Evolutionary conservation across 2,329 filamentous ascomycete species (phyloP).

Genomic region (Ceratocystis destructans): DNA sequence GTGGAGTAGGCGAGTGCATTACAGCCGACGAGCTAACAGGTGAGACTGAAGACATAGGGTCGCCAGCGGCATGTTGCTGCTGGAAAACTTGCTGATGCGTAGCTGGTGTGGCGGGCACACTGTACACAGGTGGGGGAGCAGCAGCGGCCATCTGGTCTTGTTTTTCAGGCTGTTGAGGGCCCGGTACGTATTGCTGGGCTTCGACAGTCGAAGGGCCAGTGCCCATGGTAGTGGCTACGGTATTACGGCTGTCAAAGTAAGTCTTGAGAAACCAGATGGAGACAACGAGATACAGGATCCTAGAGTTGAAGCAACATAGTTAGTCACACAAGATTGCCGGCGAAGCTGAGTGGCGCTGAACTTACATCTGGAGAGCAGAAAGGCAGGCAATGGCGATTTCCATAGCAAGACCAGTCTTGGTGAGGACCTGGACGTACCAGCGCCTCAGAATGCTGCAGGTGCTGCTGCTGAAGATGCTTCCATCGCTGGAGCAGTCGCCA

Average conservation of each 20-base stretch:
- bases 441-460: conserved; percentile 26
- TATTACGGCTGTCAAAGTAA: conserved; percentile 27
- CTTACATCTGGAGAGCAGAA: conserved; percentile 33
- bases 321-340: background rate
- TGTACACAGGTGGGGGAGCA: background rate
- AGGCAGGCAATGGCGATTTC: conserved; percentile 32
- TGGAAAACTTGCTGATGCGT: background rate
- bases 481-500: conserved; percentile 27
- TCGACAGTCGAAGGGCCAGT: conserved; percentile 20
- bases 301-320: conserved; percentile 21
- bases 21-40: background rate
- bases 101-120: background rate
- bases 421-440: conserved; percentile 25
- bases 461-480: conserved; percentile 30
- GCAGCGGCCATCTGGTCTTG: background rate
- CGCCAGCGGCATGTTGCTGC: background rate
- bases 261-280: conserved; percentile 28
- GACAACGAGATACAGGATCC: conserved; percentile 29
- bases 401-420: conserved; percentile 26
- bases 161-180: background rate
- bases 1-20: background rate
- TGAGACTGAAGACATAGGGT: background rate
- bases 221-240: conserved; percentile 21
- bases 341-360: background rate
- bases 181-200: conserved; percentile 14